These are phyloP conservation scores for Candolleomyces aberdarensis DNA, from an alignment of 768 basidiomycete genomes.

Conservation along the genomic window DNA sequence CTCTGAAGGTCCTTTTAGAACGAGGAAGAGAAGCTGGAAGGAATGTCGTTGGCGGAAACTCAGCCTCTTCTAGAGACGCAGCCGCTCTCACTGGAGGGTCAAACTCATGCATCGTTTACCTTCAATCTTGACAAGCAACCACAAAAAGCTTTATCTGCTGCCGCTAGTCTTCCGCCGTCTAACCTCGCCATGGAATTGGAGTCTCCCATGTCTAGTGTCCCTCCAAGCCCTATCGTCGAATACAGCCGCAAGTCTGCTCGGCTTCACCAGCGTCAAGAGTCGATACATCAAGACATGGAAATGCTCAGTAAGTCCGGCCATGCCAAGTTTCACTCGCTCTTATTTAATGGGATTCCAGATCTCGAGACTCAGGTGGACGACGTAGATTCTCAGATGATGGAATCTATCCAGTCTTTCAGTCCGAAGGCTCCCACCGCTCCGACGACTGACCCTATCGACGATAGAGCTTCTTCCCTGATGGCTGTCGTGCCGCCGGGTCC, in stretches of 20 bases:
- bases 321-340: background rate
- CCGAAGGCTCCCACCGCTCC: background rate
- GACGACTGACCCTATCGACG: background rate
- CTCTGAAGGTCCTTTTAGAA: conserved; percentile 8
- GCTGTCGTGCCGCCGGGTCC: background rate
- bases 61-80: conserved; percentile 31
- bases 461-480: background rate
- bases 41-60: conserved; percentile 42
- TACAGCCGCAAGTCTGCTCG: conserved; percentile 30
- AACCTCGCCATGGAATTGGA: conserved; percentile 9
- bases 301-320: conserved; percentile 41
- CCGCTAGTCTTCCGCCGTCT: conserved; percentile 6
- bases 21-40: conserved; percentile 9
- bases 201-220: conserved; percentile 27
- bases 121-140: background rate
- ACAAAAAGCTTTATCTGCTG: background rate
- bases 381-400: conserved; percentile 13
- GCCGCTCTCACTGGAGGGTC: conserved; percentile 13
- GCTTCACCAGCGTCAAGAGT: conserved; percentile 11
- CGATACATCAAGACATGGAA: conserved; percentile 34
- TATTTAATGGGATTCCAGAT: conserved; percentile 22
- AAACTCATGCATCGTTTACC: background rate
- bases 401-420: conserved; percentile 41
- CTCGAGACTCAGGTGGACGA: conserved; percentile 37
- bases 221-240: conserved; percentile 12